Base-by-base conservation (phyloP, 768 basidiomycete genomes). In the Suillus paluster region DNA sequence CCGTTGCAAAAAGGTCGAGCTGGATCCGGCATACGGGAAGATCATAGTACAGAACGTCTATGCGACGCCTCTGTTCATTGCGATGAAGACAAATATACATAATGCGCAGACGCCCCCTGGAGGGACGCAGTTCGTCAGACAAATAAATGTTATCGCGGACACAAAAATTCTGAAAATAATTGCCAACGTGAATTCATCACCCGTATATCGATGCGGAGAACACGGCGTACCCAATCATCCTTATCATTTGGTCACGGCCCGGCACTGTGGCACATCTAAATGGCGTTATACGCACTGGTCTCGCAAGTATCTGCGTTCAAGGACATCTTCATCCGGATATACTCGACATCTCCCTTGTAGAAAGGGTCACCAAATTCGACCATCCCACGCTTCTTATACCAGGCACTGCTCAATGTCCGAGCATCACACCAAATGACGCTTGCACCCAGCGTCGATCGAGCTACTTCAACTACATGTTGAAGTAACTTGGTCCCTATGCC, bases 391-490 rank as follows among this genome's bases (percentile, higher is more conserved):
- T 78, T 82, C 63, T 77, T 70, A 70, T 87, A 88, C 84, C 86
- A 87, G 23, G 62, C 73, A 23, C 70, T 63, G 6, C 78, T 79
- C 17, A 78, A 73, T 49, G 72, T 70, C 63, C 86, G 73, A 23
- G 86, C 86, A 67, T 87, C 86, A 73, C 86, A 88, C 85, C 85
- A 88, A 7, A 84, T 71, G 14, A 80, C 66, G 7, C 63, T 65
- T n/a, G 76, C 81, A 21, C 75, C 77, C 55, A 80, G 66, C 53
- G 82, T 76, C n/a, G 75, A 71, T 64, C 70, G 73, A 23, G 80
- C 81, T 34, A 79, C 69, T 27, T 71, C 71, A 57, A 80, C 76
- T 19, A 72, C 75, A 65, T 80, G 71, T 53, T 70, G 64, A 42
- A 90, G 73, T 48, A 87, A 77, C 54, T 68, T 72, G 27, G 83